Evolutionary conservation across 2,329 filamentous ascomycete species (phyloP), one percentile per base, ranked within the genome.

Genomic region (Colletotrichum noveboracense): DNA sequence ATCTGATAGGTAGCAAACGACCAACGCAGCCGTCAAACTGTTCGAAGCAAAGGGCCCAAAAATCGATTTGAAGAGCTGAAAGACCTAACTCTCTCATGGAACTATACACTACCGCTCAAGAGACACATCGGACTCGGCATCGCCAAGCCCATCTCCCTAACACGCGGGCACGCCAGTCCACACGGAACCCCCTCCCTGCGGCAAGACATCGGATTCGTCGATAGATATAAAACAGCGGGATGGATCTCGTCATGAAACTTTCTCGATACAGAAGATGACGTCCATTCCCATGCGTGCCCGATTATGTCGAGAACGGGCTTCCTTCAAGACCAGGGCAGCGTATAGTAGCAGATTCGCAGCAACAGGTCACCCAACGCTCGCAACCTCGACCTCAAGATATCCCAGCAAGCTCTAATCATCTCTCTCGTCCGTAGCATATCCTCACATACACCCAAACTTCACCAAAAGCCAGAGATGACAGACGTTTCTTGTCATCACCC

Each of bases 401-500:
- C 36, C 1, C 36, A 1, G 18, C 38, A 43, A 43, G 36, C 36
- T 43, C 2, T n/a, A 3, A 1, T 3, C 8, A 43, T 43, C 8
- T 43, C 36, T 43, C 18, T n/a, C 8, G 3, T 43, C 38, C 9
- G 0, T 1, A 9, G 38, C 12, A 3, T 48, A 4, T 48, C 5
- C 3, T 21, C 18, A 12, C 38, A 48, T 10, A n/a, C 2, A 48
- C 18, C 18, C 0, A 12, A 48, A 12, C 9, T 0, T 48, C 0
- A n/a, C 38, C 18, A 12, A 48, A 12, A 48, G 18, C 38, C 38
- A 48, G 5, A n/a, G 38, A 48, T n/a, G 18, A n/a, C 38, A 12
- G 18, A 6, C 9, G 0, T 48, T 48, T 12, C 5, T 48, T 4
- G 3, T 48, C 38, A n/a, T 1, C 18, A 48, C 5, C 38, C 18